Percentiles rank a stretch among this genome's conserved stretches.
These are phyloP conservation scores for Saussurea involucrata DNA, from an alignment of 129 eudicot species.

Conservation along the genomic window DNA sequence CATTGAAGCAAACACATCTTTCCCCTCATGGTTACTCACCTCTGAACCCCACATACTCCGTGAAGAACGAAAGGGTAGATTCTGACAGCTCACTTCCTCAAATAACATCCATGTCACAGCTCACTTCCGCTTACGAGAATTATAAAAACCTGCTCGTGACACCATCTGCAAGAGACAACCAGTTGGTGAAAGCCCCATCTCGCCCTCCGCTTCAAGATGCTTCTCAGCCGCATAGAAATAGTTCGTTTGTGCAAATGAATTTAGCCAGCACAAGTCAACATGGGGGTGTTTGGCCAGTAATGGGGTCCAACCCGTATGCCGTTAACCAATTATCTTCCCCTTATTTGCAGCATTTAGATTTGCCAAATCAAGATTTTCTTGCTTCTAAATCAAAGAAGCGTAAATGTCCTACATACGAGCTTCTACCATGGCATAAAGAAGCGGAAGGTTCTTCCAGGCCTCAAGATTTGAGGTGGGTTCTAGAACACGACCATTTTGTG, in stretches of 20 bases:
- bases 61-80: conserved; percentile 26
- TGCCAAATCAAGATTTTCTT: conserved; percentile 30
- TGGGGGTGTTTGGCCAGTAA: conserved; percentile 31
- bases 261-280: conserved; percentile 35
- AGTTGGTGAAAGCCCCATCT: conserved; percentile 25
- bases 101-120: conserved; percentile 26
- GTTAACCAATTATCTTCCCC: conserved; percentile 22
- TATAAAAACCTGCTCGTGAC: conserved; percentile 23
- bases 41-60: conserved; percentile 30
- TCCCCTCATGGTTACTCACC: conserved; percentile 32
- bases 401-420: conserved; percentile 45
- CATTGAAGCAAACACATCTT: conserved; percentile 33
- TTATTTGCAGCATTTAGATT: conserved; percentile 22
- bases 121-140: conserved; percentile 23
- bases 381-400: conserved; percentile 53
- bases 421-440: conserved; percentile 72
- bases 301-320: conserved; percentile 21
- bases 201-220: conserved; percentile 32
- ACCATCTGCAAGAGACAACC: conserved; percentile 16
- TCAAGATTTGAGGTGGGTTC: conserved; percentile 45
- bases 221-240: conserved; percentile 31
- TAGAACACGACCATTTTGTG: neutral
- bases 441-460: conserved; percentile 33
- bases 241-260: conserved; percentile 36
- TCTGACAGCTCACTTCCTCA: conserved; percentile 31